Evolutionary conservation across 2,329 filamentous ascomycete genomes (phyloP), one percentile per base, ranked within the genome.

Genomic region (Fusarium bactridioides): DNA sequence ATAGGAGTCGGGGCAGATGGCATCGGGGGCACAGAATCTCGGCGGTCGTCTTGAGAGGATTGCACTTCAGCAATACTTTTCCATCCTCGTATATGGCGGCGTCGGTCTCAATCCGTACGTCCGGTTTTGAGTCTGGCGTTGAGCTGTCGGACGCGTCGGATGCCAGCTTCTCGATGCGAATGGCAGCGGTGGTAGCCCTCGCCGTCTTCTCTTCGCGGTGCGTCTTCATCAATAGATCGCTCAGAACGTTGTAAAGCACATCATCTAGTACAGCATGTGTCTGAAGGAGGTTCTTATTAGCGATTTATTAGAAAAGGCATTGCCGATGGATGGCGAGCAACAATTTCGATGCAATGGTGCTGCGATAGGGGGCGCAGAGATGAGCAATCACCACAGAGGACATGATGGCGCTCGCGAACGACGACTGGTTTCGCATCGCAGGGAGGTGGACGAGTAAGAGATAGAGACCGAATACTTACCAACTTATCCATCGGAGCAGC

Each of bases 141-240:
- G 86, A 85, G 67, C 82, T 84, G 58, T 90, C 87, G 51, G 87
- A 86, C 69, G 86, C 82, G 70, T 89, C 86, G 72, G 85, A 83
- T 57, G 87, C 88, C 72, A 90, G 81, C 77, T 91, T 90, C 81
- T 92, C 89, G 77, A 91, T 87, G 53, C 86, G 84, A 74, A 92
- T 91, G 72, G 90, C 86, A 76, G 92, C 87, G 67, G 91, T 87
- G 72, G 88, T 83, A 75, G 90, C 90, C 79, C 91, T 90, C 59
- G 93, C 89, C 72, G 90, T 88, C 84, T 95, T 95, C 83, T 95
- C 93, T 74, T 93, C 88, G 74, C 91, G 92, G 80, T 95, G 93
- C 44, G 90, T 90, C 80, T 93, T 89, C 77, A 94, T 86, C 72
- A 94, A 85, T 57, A 94, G 86, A 79, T 93, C 92, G 80, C 93